These are phyloP conservation scores for Aurinia saxatilis DNA, from an alignment of 345 rosid genomes.

Conservation along the genomic window DNA sequence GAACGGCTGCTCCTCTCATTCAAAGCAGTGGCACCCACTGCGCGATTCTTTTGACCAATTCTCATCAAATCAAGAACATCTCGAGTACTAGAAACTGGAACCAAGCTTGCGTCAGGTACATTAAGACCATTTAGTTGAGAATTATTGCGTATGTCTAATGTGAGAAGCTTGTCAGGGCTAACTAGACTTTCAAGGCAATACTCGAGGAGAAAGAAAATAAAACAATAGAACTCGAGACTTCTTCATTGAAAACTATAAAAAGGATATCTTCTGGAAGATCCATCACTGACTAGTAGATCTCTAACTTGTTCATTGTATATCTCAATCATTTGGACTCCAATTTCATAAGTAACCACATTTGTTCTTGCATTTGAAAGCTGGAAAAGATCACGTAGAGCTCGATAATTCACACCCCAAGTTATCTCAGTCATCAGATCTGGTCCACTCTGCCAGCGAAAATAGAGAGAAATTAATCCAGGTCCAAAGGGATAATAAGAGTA, in stretches of 20 bases:
- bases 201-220: neutral
- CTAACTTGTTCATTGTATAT: constrained; percentile 98
- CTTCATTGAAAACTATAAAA: neutral
- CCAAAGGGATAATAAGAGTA: neutral
- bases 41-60: constrained; percentile 85
- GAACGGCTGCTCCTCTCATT: constrained; percentile 98
- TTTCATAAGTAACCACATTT: constrained; percentile 61
- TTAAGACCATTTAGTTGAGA: constrained; percentile 90
- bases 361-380: constrained; percentile 65
- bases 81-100: constrained; percentile 73
- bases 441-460: constrained; percentile 58
- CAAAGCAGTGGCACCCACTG: constrained; percentile 95
- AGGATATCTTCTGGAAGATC: constrained; percentile 95
- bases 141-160: constrained; percentile 92
- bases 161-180: constrained; percentile 43
- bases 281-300: constrained; percentile 81
- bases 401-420: constrained; percentile 95
- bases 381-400: constrained; percentile 85
- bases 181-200: neutral
- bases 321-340: constrained; percentile 98
- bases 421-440: constrained; percentile 68
- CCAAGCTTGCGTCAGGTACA: constrained; percentile 91
- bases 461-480: neutral
- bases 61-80: constrained; percentile 95
- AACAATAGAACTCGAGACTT: neutral